Percentiles rank a stretch among this genome's conserved stretches.
Evolutionary conservation across 179 eudicot species (phyloP).

Genomic region (Monotropa hypopitys): DNA sequence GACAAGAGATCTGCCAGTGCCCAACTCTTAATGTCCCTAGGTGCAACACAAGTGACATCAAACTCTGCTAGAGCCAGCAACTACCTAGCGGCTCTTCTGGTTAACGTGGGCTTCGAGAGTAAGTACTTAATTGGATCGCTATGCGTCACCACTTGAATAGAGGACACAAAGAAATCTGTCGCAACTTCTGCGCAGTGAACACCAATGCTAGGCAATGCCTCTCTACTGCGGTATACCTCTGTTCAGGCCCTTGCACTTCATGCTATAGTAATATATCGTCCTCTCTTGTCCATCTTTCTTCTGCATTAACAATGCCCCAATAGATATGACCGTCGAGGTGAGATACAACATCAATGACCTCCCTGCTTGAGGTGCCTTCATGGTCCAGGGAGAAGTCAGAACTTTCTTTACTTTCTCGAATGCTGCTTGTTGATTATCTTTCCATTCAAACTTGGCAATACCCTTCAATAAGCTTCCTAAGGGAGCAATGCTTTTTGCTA

Average conservation of each 20-base stretch:
- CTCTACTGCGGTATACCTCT: background rate
- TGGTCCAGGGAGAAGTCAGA: background rate
- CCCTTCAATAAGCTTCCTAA: background rate
- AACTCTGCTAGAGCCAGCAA: too few relatives aligned
- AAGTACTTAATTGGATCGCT: too few relatives aligned
- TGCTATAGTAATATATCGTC: background rate
- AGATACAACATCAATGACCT: background rate
- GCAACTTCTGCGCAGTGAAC: background rate
- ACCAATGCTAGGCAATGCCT: background rate
- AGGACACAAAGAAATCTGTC: too few relatives aligned
- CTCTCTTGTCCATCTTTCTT: background rate
- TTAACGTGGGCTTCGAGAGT: too few relatives aligned
- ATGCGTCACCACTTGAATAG: too few relatives aligned
- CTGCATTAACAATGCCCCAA: background rate
- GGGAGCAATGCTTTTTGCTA: background rate
- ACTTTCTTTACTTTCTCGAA: background rate
- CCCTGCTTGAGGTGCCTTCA: background rate
- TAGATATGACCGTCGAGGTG: background rate
- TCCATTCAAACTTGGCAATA: background rate
- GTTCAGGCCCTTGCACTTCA: background rate
- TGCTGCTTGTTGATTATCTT: background rate
- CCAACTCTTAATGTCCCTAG: too few relatives aligned
- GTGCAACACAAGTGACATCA: too few relatives aligned
- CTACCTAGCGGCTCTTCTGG: too few relatives aligned
- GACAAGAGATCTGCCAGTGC: too few relatives aligned